phyloP scores from a whole-genome alignment of 2,329 filamentous ascomycete species.

The Akanthomyces dipterigenus region DNA sequence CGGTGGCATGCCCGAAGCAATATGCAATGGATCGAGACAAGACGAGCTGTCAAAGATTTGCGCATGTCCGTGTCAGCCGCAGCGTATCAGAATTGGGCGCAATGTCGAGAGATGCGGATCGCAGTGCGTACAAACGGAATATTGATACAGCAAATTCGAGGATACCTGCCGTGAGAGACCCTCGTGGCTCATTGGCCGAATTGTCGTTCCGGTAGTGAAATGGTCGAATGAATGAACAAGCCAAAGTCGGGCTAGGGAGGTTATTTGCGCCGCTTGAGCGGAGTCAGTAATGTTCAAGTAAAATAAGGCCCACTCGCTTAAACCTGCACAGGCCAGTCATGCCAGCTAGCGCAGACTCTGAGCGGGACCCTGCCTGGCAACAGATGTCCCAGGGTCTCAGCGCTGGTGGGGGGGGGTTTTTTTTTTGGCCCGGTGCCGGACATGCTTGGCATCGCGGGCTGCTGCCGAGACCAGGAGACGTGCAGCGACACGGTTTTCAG shows the following conservation, averaged over 20 bases:
- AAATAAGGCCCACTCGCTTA: constrained; percentile 25
- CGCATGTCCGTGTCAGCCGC: not conserved
- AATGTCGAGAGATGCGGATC: not conserved
- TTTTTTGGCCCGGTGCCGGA: not conserved
- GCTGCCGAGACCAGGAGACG: not conserved
- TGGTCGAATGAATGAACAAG: not conserved
- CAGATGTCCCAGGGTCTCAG: constrained; percentile 6
- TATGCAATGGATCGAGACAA: not conserved
- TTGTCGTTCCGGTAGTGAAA: not conserved
- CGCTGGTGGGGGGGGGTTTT: not conserved
- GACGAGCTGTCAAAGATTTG: not conserved
- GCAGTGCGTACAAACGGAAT: no score
- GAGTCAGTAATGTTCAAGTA: constrained; percentile 21
- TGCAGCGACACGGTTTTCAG: not conserved
- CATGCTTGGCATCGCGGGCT: constrained; percentile 9
- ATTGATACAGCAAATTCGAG: no score
- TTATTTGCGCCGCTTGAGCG: constrained; percentile 17
- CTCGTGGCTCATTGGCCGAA: not conserved
- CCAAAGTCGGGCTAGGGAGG: constrained; percentile 10
- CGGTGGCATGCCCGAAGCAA: not conserved
- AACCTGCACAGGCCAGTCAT: constrained; percentile 24
- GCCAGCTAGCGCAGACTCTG: constrained; percentile 15
- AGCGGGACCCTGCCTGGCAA: constrained; percentile 11
- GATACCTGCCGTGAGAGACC: not conserved
- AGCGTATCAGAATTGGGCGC: not conserved